A percentile compares a stretch with the other conserved stretches of the same genome.
Evolutionary conservation across 192 early-diverging fungal species (phyloP).

Genomic region (Chytriomyces sp.): DNA sequence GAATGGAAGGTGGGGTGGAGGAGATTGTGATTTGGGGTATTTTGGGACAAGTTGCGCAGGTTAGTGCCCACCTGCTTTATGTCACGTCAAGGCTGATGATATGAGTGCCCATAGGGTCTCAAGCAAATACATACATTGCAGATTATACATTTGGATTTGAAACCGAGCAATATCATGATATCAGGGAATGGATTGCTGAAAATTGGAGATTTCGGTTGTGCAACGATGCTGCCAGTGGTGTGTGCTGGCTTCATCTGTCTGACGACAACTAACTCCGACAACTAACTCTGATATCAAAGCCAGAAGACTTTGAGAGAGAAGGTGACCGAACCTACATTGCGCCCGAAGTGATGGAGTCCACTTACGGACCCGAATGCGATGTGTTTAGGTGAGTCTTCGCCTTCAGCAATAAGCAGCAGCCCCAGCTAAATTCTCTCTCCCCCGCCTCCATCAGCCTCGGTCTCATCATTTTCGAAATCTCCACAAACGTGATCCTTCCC

Average conservation of each 20-base stretch:
- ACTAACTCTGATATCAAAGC: conserved; percentile 18
- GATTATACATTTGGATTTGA: conserved; percentile 88
- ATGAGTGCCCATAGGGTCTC: conserved; percentile 55
- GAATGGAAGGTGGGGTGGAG: conserved; percentile 39
- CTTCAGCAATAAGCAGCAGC: too few species aligned
- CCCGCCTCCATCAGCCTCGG: conserved; percentile 71
- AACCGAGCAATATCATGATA: conserved; percentile 86
- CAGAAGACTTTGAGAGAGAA: conserved; percentile 64
- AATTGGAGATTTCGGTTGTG: conserved; percentile 91
- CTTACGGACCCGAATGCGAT: conserved; percentile 79
- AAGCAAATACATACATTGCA: conserved; percentile 68
- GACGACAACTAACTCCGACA: neutral
- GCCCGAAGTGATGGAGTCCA: conserved; percentile 73
- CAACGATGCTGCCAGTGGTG: conserved; percentile 64
- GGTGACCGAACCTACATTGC: conserved; percentile 95
- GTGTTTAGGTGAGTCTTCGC: conserved; percentile 71
- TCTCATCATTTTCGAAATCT: conserved; percentile 84
- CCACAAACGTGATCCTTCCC: conserved; percentile 82
- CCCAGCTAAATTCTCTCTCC: too few species aligned
- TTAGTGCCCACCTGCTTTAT: too few species aligned
- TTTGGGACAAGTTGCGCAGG: conserved; percentile 59
- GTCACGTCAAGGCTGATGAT: neutral
- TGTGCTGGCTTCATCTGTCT: neutral
- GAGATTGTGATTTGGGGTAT: conserved; percentile 78
- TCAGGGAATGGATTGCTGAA: conserved; percentile 61